Base-by-base conservation (phyloP, 306 rosid species). In the Dryas drummondii region DNA sequence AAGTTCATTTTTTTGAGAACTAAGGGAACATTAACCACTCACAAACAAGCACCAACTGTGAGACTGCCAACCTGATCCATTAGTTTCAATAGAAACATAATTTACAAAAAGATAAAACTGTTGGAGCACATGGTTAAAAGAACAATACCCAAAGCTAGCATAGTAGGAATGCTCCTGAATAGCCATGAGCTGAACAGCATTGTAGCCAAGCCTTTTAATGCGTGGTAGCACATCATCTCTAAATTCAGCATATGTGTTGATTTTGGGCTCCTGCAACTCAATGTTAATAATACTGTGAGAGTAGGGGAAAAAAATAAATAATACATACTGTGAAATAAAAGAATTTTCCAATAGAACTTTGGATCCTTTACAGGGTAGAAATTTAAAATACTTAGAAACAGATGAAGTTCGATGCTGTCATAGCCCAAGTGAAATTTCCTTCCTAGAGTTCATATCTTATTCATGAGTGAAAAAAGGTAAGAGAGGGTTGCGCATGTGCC, bases 111-210 rank as follows among this genome's bases (percentile, higher is more conserved):
- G 13, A 17, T 53, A 49, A 49, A 65, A 22, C 5, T 4, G 75
- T 57, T 68, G 66, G 73, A 59, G 61, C 51, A 66, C 68, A 55
- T 72, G 60, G 17, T 42, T 71, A 72, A 76, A 68, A 67, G 67
- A 9, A 74, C 47, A 72, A 74, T 86, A 96, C 99, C 99, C 99
- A 86, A 96, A 96, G 91, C 99, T 89, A 59, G 99, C 99, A 82
- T 96, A 96, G 76, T 96, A 96, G 74, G 99, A 86, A 82, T 96
- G 99, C 82, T 96, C 99, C 83, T 96, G 99, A 75, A 96, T 90
- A 79, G 99, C 99, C 99, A 96, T 96, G 76, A 96, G 90, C 88
- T 96, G 99, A 76, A 96, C 98, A 74, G 98, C 96, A 86, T 96
- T 96, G 81, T 96, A 96, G 71, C 99, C 99, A 81, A 96, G 99